These are phyloP conservation scores for Phytophthora capsici DNA, from an alignment of 352 stramenopile species.

Conservation along the genomic window DNA sequence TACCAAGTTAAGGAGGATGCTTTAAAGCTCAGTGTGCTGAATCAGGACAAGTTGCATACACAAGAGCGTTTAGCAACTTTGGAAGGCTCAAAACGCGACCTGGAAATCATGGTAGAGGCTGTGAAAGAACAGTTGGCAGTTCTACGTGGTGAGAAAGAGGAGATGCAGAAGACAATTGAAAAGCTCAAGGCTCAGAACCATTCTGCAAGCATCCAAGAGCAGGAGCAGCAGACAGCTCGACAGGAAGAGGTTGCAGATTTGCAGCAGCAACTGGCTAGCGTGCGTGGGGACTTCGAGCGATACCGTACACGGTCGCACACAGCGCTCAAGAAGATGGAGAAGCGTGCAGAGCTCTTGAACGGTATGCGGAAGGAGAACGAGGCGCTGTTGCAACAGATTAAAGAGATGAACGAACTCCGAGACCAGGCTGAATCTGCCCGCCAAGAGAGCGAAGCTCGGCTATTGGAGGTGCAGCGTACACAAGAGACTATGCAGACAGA, in stretches of 20 bases:
- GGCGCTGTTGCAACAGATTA: slow-evolving; percentile 33
- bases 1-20: slow-evolving; percentile 8
- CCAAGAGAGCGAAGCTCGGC: slow-evolving; percentile 10
- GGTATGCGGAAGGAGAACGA: slow-evolving; percentile 83
- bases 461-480: slow-evolving; percentile 39
- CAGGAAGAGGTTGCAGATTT: slow-evolving; percentile 38
- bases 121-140: slow-evolving; percentile 33
- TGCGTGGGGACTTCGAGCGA: slow-evolving; percentile 65
- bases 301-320: slow-evolving; percentile 74
- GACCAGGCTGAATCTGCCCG: slow-evolving; percentile 22
- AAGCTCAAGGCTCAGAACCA: slow-evolving; percentile 23
- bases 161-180: slow-evolving; percentile 18
- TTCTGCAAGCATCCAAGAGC: slow-evolving; percentile 25
- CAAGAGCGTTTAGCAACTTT: slow-evolving; percentile 21
- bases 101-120: slow-evolving; percentile 29
- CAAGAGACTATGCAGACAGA: slow-evolving; percentile 48
- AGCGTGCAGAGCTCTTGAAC: slow-evolving; percentile 79
- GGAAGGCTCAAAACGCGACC: slow-evolving; percentile 21
- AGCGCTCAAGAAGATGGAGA: slow-evolving; percentile 85
- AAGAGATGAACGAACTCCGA: slow-evolving; percentile 27
- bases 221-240: slow-evolving; percentile 30
- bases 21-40: slow-evolving; percentile 10
- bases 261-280: slow-evolving; percentile 41
- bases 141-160: slow-evolving; percentile 25
- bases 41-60: slow-evolving; percentile 27